Percentiles rank a stretch among this genome's conserved stretches.
phyloP scores from a whole-genome alignment of 208 protist genomes.

The Wallacemonas sp. region DNA sequence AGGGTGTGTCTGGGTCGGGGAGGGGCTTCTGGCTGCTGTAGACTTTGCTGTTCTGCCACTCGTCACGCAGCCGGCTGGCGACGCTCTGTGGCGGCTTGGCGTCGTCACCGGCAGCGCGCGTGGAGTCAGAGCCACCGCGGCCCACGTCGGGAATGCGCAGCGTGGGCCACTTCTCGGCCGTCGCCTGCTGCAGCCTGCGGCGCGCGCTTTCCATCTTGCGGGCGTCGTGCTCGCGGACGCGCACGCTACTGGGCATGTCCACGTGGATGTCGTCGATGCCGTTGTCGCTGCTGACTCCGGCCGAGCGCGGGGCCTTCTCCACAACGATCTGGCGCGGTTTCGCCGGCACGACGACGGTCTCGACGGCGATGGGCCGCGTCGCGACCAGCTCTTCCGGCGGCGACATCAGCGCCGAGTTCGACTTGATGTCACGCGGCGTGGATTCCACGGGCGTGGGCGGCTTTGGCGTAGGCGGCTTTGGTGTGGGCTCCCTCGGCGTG shows the following conservation, averaged over 20 bases:
- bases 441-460: too few species aligned
- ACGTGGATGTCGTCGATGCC: constrained; percentile 9
- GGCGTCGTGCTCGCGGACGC: neutral
- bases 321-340: constrained; percentile 10
- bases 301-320: neutral
- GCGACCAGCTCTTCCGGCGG: neutral
- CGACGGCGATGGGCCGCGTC: neutral
- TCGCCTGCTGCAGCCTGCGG: neutral
- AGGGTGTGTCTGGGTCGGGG: constrained; percentile 5
- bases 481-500: neutral
- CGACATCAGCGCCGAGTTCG: neutral
- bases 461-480: neutral
- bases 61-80: constrained; percentile 8
- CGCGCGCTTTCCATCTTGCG: constrained; percentile 7
- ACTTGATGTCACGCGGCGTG: too few species aligned
- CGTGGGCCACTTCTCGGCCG: constrained; percentile 14
- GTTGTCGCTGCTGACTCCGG: neutral
- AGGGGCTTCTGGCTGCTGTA: neutral
- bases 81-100: neutral
- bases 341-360: neutral
- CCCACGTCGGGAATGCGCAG: neutral
- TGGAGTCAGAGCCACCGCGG: too few species aligned
- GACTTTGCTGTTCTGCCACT: constrained; percentile 11
- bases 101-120: neutral
- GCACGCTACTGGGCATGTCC: constrained; percentile 10